A percentile compares a stretch with the other conserved stretches of the same genome.
phyloP scores from a whole-genome alignment of 805 yeast species.

The Millerozyma miso region DNA sequence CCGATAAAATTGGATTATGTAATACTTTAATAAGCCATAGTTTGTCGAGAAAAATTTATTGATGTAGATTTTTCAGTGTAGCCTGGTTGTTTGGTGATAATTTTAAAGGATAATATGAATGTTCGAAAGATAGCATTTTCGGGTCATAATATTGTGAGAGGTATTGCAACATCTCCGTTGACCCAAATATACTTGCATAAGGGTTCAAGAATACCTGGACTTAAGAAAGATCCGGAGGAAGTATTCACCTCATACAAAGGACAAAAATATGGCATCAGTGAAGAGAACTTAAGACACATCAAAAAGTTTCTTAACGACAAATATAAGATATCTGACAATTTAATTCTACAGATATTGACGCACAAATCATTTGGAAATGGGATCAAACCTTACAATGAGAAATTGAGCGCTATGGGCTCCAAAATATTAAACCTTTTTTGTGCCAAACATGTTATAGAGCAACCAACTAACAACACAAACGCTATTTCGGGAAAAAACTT shows the following conservation, averaged over 20 bases:
- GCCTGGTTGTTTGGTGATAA: background rate
- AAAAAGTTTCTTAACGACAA: conserved; percentile 45
- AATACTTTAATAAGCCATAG: background rate
- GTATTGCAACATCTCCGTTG: conserved; percentile 2
- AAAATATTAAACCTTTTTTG: conserved; percentile 52
- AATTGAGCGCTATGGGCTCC: conserved; percentile 67
- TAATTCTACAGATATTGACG: conserved; percentile 76
- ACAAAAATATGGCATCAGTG: conserved; percentile 47
- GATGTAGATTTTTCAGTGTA: background rate
- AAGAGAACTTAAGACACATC: conserved; percentile 45
- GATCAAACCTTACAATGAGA: conserved; percentile 82
- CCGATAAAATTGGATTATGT: conserved; percentile 1
- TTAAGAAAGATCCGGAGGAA: conserved; percentile 66
- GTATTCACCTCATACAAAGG: conserved; percentile 30
- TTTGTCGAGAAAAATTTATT: background rate
- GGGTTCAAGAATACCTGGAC: conserved; percentile 62
- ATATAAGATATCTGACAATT: conserved; percentile 53
- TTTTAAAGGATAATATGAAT: conserved; percentile 5
- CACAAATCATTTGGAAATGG: conserved; percentile 96
- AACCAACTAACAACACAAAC: conserved; percentile 21
- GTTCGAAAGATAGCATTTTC: conserved; percentile 10
- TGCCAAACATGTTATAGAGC: conserved; percentile 39
- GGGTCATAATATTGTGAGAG: background rate
- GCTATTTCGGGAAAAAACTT: conserved; percentile 49
- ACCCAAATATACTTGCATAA: conserved; percentile 35